A percentile compares a stretch with the other conserved stretches of the same genome.
phyloP scores from a whole-genome alignment of 2,329 filamentous ascomycete species.

The Xenoacremonium recifei region DNA sequence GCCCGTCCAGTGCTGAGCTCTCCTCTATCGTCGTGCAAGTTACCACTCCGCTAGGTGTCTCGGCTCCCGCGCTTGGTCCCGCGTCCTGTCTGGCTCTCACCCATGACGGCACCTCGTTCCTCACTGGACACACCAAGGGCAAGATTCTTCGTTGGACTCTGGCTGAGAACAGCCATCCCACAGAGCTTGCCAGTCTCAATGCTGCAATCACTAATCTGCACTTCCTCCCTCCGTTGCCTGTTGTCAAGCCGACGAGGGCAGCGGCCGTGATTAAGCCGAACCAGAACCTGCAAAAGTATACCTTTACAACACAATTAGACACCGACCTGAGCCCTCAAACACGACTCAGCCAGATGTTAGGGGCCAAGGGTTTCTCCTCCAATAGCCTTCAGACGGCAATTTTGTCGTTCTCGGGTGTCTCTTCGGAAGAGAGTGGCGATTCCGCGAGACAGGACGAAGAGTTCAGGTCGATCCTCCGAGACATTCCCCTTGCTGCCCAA shows the following conservation, averaged over 20 bases:
- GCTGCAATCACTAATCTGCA: slow-evolving; percentile 79
- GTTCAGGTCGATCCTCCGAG: slow-evolving; percentile 44
- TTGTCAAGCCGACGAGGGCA: slow-evolving; percentile 43
- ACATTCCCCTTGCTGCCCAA: slow-evolving; percentile 17
- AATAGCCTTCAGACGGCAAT: slow-evolving; percentile 51
- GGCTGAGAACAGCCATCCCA: slow-evolving; percentile 64
- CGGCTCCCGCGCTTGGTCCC: slow-evolving; percentile 61
- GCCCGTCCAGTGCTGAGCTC: slow-evolving; percentile 49
- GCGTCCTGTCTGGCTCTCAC: slow-evolving; percentile 69
- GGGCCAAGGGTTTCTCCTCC: slow-evolving; percentile 45
- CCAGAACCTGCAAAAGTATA: slow-evolving; percentile 63
- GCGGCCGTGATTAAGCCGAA: slow-evolving; percentile 77
- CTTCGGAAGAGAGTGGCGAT: slow-evolving; percentile 12
- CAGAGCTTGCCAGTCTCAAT: slow-evolving; percentile 69
- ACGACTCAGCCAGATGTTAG: slow-evolving; percentile 45
- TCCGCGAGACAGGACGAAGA: slow-evolving; percentile 41
- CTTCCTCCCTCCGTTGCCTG: slow-evolving; percentile 63
- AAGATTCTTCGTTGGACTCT: slow-evolving; percentile 81
- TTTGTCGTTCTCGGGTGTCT: slow-evolving; percentile 38
- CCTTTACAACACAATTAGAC: slow-evolving; percentile 63
- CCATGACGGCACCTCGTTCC: slow-evolving; percentile 76
- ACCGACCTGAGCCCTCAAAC: slow-evolving; percentile 38
- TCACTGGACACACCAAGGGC: slow-evolving; percentile 80
- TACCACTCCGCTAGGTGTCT: slow-evolving; percentile 51
- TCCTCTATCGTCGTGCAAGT: slow-evolving; percentile 58